These are phyloP conservation scores for Cornus kousa DNA, from an alignment of 148 eudicot genomes.

Conservation along the genomic window DNA sequence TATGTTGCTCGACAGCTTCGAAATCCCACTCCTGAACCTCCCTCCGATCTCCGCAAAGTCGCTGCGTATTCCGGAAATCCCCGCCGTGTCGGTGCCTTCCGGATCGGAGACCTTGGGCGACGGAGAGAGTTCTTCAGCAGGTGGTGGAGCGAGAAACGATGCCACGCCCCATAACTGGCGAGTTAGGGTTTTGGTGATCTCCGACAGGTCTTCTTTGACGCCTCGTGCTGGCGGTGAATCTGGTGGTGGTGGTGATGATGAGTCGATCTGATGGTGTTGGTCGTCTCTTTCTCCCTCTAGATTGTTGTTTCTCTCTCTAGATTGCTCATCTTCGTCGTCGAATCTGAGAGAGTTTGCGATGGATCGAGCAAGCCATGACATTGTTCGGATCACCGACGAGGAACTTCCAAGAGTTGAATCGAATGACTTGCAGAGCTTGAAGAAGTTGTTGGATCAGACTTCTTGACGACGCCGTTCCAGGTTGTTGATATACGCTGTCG, in stretches of 20 bases:
- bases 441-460: too few relatives aligned
- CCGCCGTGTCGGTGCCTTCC: conserved; percentile 18
- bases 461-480: too few relatives aligned
- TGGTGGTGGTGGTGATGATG: conserved; percentile 2
- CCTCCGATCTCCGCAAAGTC: conserved; percentile 81
- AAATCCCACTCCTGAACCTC: conserved; percentile 55
- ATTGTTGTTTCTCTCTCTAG: not conserved
- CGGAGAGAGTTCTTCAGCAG: conserved; percentile 21
- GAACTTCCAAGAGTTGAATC: too few relatives aligned
- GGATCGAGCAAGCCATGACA: conserved; percentile 83
- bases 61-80: conserved; percentile 43
- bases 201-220: conserved; percentile 88
- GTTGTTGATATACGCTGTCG: too few relatives aligned
- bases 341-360: conserved; percentile 76
- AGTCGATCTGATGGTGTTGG: not conserved
- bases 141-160: conserved; percentile 84
- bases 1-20: conserved; percentile 57
- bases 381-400: conserved; percentile 12
- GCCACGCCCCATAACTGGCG: conserved; percentile 91
- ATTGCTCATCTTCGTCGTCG: conserved; percentile 33
- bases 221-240: conserved; percentile 35
- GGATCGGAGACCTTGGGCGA: conserved; percentile 19
- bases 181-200: conserved; percentile 71
- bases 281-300: not conserved
- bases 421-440: too few relatives aligned